Evolutionary conservation across 192 early-diverging fungal genomes (phyloP).

Genomic region (Phlyctochytrium bullatum): DNA sequence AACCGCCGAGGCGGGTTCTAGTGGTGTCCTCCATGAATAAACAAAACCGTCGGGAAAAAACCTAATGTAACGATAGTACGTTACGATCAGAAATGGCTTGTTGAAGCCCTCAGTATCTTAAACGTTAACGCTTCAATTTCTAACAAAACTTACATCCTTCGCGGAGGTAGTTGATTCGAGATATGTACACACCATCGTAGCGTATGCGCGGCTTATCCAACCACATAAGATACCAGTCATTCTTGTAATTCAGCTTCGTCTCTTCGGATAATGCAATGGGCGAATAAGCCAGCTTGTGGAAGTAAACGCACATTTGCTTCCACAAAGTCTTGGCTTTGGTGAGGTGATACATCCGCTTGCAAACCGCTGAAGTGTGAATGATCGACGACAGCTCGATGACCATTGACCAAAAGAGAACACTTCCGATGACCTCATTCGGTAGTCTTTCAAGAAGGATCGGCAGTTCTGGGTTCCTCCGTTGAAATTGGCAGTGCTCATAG

Average conservation of each 20-base stretch:
- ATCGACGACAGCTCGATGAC: background rate
- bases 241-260: background rate
- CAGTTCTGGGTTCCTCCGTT: background rate
- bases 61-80: constrained; percentile 24
- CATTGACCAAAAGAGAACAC: background rate
- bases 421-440: constrained; percentile 1
- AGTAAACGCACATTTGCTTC: constrained; percentile 3
- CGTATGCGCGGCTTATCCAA: constrained; percentile 14
- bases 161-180: constrained; percentile 25
- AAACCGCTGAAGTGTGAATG: background rate
- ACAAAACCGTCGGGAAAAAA: constrained; percentile 22
- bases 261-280: background rate
- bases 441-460: background rate
- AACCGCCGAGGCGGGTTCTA: constrained; percentile 19
- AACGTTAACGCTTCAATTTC: background rate
- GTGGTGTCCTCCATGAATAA: constrained; percentile 18
- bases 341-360: background rate
- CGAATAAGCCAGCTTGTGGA: background rate
- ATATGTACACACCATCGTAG: constrained; percentile 23
- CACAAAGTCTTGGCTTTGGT: background rate
- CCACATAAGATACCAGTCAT: constrained; percentile 22
- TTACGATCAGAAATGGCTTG: constrained; percentile 25
- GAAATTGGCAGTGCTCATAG: background rate
- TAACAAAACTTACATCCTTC: constrained; percentile 18
- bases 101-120: constrained; percentile 12